Base-by-base conservation (phyloP, 331 rosid genomes). In the Quercus tomentella region DNA sequence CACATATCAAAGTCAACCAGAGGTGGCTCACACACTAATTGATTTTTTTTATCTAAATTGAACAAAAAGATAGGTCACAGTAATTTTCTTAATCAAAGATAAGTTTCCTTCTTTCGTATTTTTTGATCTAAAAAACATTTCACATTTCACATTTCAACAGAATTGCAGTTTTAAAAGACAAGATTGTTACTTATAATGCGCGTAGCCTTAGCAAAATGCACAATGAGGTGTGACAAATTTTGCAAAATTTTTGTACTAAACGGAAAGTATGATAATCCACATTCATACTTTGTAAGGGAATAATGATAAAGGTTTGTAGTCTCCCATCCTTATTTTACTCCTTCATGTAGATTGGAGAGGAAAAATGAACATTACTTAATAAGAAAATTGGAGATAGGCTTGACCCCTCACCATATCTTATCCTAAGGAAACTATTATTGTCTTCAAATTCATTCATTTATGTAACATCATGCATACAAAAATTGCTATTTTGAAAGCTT, bases 341-440 rank as follows among this genome's bases (percentile, higher is more conserved):
- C 73, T 73, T 52, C 22, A 43, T 81, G 15, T 58, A 63, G 78
- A n/a, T 33, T 71, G 33, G 77, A 52, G 41, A 23, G 54, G 54
- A 37, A 52, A 55, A 5, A 23, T 54, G 78, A 54, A 54, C 67
- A 12, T 77, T 70, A 43, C 81, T 71, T 7, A 82, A 76, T 16
- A 69, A 49, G 76, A 25, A 43, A 62, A 52, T 35, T 35, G 56
- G 49, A 37, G 85, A 71, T 71, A 52, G 62, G 81, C 45, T 62
- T 37, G 30, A 71, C 61, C 20, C 60, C 72, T 35, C 52, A 67
- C 72, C 72, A 67, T 67, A 67, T 35, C 26, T 67, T 67, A 20
- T 67, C 52, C 25, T 67, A 35, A 35, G 52, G 12, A 33, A 18
- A 33, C 52, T 31, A 65, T 65, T 17, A 65, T 65, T 65, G 45